A percentile compares a stretch with the other conserved stretches of the same genome.
These are phyloP conservation scores for Skeletonema marinoi DNA, from an alignment of 108 stramenopile genomes.

Conservation along the genomic window DNA sequence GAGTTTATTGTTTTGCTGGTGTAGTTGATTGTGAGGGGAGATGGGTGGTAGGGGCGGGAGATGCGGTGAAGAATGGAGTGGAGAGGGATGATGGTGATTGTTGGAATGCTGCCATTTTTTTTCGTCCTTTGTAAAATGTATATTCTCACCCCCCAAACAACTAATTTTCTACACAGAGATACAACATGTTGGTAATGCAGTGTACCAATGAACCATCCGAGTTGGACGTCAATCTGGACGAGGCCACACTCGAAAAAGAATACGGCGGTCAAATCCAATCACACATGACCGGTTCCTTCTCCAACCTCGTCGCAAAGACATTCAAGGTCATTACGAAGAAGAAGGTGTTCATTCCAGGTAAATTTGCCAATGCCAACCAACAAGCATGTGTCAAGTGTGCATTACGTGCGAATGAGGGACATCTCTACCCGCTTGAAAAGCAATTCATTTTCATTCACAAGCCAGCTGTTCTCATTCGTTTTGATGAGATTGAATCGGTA, in stretches of 20 bases:
- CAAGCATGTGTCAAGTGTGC: slow-evolving; percentile 89
- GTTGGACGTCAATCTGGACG: slow-evolving; percentile 87
- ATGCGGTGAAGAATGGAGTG: background rate
- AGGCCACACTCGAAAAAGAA: slow-evolving; percentile 91
- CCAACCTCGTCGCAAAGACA: slow-evolving; percentile 96
- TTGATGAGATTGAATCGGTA: slow-evolving; percentile 95
- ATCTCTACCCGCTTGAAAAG: slow-evolving; percentile 97
- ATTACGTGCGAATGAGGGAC: slow-evolving; percentile 93
- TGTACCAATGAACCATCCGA: slow-evolving; percentile 83
- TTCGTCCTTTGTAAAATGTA: background rate
- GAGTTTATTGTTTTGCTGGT: background rate
- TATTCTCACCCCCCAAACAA: too few species aligned
- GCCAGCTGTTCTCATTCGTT: slow-evolving; percentile 95
- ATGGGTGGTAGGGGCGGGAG: too few species aligned
- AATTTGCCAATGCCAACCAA: slow-evolving; percentile 88
- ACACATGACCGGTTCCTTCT: slow-evolving; percentile 90
- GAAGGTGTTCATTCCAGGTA: slow-evolving; percentile 96
- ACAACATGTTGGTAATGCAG: slow-evolving; percentile 97
- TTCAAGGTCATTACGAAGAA: slow-evolving; percentile 97
- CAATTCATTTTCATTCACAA: slow-evolving; percentile 99
- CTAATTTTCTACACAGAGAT: slow-evolving; percentile 43
- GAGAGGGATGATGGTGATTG: too few species aligned
- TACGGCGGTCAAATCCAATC: slow-evolving; percentile 88
- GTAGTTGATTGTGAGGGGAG: background rate
- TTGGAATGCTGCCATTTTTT: background rate